Base-by-base conservation (phyloP, 331 rosid species). In the Malus hybrid region DNA sequence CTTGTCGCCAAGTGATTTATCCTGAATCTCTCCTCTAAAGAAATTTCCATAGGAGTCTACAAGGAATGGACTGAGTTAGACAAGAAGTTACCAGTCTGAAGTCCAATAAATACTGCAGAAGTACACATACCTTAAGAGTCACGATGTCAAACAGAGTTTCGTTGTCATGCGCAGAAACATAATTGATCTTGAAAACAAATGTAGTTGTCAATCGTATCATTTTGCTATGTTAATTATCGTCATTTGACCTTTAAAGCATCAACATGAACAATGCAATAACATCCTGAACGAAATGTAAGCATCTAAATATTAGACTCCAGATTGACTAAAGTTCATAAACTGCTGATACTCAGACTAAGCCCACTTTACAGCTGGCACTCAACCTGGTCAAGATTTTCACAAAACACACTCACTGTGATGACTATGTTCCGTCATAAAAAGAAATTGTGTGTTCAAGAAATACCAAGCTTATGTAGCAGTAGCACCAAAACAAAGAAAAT, bases 121-220 rank as follows among this genome's bases (percentile, higher is more conserved):
- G 63, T 44, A 50, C 56, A 60, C 63, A 69, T 79, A 92, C 97
- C 99, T 94, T 94, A 64, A 94, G 72, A 88, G 91, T 83, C 76
- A 94, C 85, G 13, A 87, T 84, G 91, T 94, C 97, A 83, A 95
- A 95, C 28, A 94, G 81, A 75, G 97, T 92, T 81, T 95, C 97
- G 59, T 95, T 92, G 81, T 92, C 97, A 84, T 95, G 99, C 69
- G 97, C 97, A 61, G 97, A 92, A 85, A 82, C 99, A 78, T 92
- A 92, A 83, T 92, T 94, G 65, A 94, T 76, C 99, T 94, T 88
- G 78, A 89, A 80, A 83, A 78, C 71, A 79, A 76, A 63, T 3
- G 50, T 69, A 48, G 74, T 52, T 50, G 27, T 64, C 69, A 65
- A 16, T 76, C 67, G 66, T 73, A 76, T 55, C 75, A 55, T 69